These are phyloP conservation scores for Chloris gayana DNA, from an alignment of 176 grass and related monocot genomes.

Conservation along the genomic window DNA sequence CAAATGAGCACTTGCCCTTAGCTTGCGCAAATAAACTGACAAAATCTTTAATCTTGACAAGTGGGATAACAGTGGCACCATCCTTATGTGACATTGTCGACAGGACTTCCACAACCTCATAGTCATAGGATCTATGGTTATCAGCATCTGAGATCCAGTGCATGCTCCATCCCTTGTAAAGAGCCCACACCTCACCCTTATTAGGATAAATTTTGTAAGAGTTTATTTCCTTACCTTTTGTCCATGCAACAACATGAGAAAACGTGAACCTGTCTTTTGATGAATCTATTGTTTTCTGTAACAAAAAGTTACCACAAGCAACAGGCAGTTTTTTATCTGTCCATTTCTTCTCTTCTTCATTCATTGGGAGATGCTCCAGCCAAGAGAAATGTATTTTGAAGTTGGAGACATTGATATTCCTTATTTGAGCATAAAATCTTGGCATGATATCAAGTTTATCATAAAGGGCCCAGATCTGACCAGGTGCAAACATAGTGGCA, in stretches of 20 bases:
- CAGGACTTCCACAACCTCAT: conserved; percentile 73
- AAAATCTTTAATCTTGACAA: conserved; percentile 78
- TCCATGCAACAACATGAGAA: conserved; percentile 73
- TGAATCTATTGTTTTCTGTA: conserved; percentile 46
- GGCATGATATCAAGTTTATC: conserved; percentile 90
- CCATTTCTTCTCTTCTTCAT: conserved; percentile 62
- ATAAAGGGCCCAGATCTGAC: conserved; percentile 92
- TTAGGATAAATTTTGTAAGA: conserved; percentile 66
- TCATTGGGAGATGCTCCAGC: conserved; percentile 50
- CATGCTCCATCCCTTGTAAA: conserved; percentile 82
- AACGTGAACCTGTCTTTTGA: conserved; percentile 69
- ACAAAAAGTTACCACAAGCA: conserved; percentile 76
- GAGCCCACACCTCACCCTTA: conserved; percentile 85
- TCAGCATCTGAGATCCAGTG: conserved; percentile 73
- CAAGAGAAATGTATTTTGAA: conserved; percentile 78
- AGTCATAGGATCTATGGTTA: conserved; percentile 69
- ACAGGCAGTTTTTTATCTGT: conserved; percentile 68
- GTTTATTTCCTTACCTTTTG: conserved; percentile 63
- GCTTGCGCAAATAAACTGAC: conserved; percentile 72
- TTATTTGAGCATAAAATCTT: conserved; percentile 86
- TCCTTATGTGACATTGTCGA: conserved; percentile 50
- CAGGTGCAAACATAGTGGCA: conserved; percentile 56
- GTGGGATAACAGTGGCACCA: conserved; percentile 60
- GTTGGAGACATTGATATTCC: conserved; percentile 43
- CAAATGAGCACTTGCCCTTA: conserved; percentile 42